Conservation (phyloP, 2,329 filamentous ascomycete species). For the Diaporthe batatas region DNA sequence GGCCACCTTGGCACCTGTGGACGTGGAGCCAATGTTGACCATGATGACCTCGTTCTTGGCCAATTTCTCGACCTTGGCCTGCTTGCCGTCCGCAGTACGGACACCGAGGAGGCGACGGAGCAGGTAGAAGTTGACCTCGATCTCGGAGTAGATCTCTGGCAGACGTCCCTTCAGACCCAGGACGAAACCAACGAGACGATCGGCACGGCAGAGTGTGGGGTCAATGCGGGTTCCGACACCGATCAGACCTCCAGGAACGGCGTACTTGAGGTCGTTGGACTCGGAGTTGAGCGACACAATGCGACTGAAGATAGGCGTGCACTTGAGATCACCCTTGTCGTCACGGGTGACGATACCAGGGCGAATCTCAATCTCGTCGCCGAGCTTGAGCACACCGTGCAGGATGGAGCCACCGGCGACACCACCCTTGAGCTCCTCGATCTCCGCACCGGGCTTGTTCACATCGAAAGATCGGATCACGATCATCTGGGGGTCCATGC, state of each 20-base stretch:
- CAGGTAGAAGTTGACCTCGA: slow-evolving; percentile 99
- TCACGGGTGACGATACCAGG: slow-evolving; percentile 99
- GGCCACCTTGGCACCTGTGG: slow-evolving; percentile 96
- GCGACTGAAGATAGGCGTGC: slow-evolving; percentile 95
- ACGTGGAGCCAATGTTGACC: slow-evolving; percentile 99
- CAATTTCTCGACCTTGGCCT: slow-evolving; percentile 98
- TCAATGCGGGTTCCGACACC: slow-evolving; percentile 98
- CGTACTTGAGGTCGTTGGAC: slow-evolving; percentile 98
- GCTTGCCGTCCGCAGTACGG: slow-evolving; percentile 97
- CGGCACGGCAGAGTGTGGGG: slow-evolving; percentile 96
- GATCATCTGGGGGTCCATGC: slow-evolving; percentile 95
- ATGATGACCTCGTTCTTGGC: slow-evolving; percentile 99
- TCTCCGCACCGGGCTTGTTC: slow-evolving; percentile 99
- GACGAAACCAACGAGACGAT: slow-evolving; percentile 98
- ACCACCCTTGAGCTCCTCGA: slow-evolving; percentile 98
- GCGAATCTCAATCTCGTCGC: slow-evolving; percentile 98
- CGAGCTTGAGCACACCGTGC: slow-evolving; percentile 95
- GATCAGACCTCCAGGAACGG: slow-evolving; percentile 96
- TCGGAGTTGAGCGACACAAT: slow-evolving; percentile 97
- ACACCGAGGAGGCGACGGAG: slow-evolving; percentile 95
- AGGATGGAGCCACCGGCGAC: slow-evolving; percentile 97
- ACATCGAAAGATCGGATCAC: slow-evolving; percentile 99
- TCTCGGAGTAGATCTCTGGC: slow-evolving; percentile 96
- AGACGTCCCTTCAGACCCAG: slow-evolving; percentile 93
- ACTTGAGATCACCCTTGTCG: slow-evolving; percentile 92